Percentiles rank a stretch among this genome's conserved stretches.
phyloP scores from a whole-genome alignment of 2,329 filamentous ascomycete species.

The Exophiala phaeomuriformis region DNA sequence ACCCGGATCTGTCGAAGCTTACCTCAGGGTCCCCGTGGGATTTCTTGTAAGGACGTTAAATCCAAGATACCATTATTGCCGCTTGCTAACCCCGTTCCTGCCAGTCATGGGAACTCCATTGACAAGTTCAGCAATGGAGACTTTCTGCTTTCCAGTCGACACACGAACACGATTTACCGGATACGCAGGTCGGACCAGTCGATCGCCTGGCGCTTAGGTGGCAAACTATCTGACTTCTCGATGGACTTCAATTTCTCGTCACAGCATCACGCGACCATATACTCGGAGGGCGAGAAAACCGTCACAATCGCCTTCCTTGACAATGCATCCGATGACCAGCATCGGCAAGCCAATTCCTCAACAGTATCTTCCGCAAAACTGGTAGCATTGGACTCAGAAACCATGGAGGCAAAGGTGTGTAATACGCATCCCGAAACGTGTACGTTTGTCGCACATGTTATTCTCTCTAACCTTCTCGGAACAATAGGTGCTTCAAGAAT shows the following conservation, averaged over 20 bases:
- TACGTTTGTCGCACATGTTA: conserved; percentile 26
- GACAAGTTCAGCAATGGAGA: conserved; percentile 44
- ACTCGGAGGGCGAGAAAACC: neutral
- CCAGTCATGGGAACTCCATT: conserved; percentile 45
- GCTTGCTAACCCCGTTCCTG: neutral
- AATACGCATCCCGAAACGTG: neutral
- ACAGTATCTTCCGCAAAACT: neutral
- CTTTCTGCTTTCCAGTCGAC: conserved; percentile 39
- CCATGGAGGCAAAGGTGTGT: conserved; percentile 34
- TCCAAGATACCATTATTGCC: too few species aligned
- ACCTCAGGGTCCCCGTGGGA: conserved; percentile 36
- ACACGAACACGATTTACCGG: conserved; percentile 37
- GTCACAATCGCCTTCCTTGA: conserved; percentile 31
- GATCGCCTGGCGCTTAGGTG: conserved; percentile 48
- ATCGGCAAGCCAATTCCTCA: neutral
- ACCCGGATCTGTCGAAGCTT: conserved; percentile 1
- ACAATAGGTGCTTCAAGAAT: conserved; percentile 29
- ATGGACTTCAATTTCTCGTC: conserved; percentile 41
- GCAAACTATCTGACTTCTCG: conserved; percentile 38
- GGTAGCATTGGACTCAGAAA: conserved; percentile 36
- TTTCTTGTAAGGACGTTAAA: conserved; percentile 35
- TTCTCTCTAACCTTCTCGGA: conserved; percentile 35
- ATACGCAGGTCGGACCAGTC: conserved; percentile 25
- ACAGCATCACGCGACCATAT: conserved; percentile 45
- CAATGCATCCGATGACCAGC: conserved; percentile 26